Base-by-base conservation (phyloP, 2,329 filamentous ascomycete genomes). In the Grosmannia penicillata region DNA sequence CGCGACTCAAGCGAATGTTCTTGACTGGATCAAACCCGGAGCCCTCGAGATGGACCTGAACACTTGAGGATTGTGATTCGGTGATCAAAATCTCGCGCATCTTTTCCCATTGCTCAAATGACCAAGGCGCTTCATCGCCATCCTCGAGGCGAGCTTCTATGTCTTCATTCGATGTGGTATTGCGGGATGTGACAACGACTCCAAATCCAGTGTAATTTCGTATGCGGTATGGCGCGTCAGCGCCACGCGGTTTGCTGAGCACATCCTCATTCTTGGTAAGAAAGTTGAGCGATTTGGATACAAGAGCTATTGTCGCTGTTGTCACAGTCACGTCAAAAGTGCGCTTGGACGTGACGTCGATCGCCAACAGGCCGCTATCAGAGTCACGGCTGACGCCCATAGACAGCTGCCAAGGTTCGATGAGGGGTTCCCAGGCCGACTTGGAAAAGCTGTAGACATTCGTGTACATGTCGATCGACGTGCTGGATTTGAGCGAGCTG, bases 381-480 rank as follows among this genome's bases (percentile, higher is more conserved):
- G 76, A 68, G 41, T 91, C 78, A 49, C 79, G 87, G 1, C 82
- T 77, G 55, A 96, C 75, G 45, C 93, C 84, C 48, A 98, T 76
- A 3, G 86, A 86, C n/a, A 96, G 68, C 47, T 89, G 78, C 91
- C 91, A 98, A 8, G 93, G 93, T 55, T 98, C 91, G 21, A 98
- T 75, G 25, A 98, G 62, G 4, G 91, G 91, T 56, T 98, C 91
- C 91, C 91, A 98, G 4, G 86, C 85, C 0, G 91, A 98, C 56
- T 98, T 98, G 13, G 91, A 91, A 60, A 98, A 98, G 58, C 98
- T 98, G 66, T 94, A 98, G 21, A 98, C 80, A 51, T 96, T 98
- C 49, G 93, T 74, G 57, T 94, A 94, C 46, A 89, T 85, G 45
- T 95, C 85, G 34, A 98, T 78, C n/a, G 75, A 81, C 0, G 85